Evolutionary conservation across 129 eudicot genomes (phyloP), one percentile per base, ranked within the genome.

Genomic region (Sambucus nigra): DNA sequence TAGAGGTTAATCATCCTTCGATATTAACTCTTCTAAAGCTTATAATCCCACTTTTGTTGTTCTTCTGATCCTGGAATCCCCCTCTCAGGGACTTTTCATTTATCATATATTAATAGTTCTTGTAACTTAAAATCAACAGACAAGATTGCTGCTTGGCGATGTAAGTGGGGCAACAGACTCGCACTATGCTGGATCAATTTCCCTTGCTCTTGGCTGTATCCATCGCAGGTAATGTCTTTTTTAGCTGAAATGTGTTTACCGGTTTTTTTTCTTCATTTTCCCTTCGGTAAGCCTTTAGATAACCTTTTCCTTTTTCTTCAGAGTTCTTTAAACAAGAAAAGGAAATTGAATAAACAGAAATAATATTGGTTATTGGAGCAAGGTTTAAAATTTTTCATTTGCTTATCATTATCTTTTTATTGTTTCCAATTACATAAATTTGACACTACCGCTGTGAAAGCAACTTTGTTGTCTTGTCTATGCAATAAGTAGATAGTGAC

Each of bases 121-220:
- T n/a, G n/a, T n/a, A n/a, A 53, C 16, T 55, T 73, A 25, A 67
- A 42, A 46, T 63, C 13, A 73, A 25, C 82, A 91, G 98, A 82
- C 80, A 25, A 79, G 82, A 76, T 66, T 65, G 29, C 80, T 85
- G 44, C 88, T 76, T 72, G 69, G 74, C 56, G 98, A 91, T 71
- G 64, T 62, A 55, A 75, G 64, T 25, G 76, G 72, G 42, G 60
- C 53, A 53, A 57, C 69, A 44, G 95, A 91, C 66, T 68, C 91
- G 13, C 23, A 75, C 72, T 82, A 81, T 67, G 81, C 98, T 24
- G 98, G 95, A 44, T 85, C 98, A 27, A 66, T 91, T 76, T 81
- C 86, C 64, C 76, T 91, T 28, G 83, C 89, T 19, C 95, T 91
- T 72, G 98, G 98, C 64, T 85, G 95, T 69, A 91, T 82, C 53